Evolutionary conservation across 2,329 filamentous ascomycete genomes (phyloP), one percentile per base, ranked within the genome.

Genomic region (Exophiala bonariae): DNA sequence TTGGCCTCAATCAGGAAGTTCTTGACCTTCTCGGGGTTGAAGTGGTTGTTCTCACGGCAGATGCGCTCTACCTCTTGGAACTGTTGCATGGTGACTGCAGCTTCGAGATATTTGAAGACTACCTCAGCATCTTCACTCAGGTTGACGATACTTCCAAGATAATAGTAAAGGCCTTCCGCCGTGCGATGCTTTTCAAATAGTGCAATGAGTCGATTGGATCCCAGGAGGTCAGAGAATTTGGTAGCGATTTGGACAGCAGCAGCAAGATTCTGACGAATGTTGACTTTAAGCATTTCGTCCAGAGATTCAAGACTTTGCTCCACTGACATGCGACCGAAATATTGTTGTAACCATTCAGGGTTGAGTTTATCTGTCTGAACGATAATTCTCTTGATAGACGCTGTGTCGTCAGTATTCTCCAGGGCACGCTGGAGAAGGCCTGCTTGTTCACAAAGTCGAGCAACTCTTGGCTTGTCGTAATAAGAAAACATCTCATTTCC

Each of bases 81-180:
- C 70, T 99, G 92, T 22, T 86, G 84, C 82, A 96, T 95, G 64
- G 85, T 87, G 18, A 91, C 96, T 23, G 95, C 93, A 46, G 93
- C 90, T 72, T 99, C 92, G 50, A 99, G 96, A 71, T 99, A 99
- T 78, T 99, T 99, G 83, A 96, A 99, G 66, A 93, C 87, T 22
- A 99, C 93, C 65, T 99, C 93, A 17, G 87, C 80, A 61, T 97
- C 93, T 68, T 97, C 89, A 48, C 89, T 95, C 38, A 99, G 77
- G 67, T 99, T 99, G 70, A 99, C 92, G 59, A 99, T 95, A 66
- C 91, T 96, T 52, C 93, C 93, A 13, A 99, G 83, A 73, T 96
- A 99, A 76, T 96, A 96, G 80, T 93, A 99, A 3, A 99, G 83
- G 66, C 93, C 93, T 70, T 99, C 93, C 3, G 89, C 85, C 28